Evolutionary conservation across 1,284 basidiomycete genomes (phyloP).

Genomic region (Melampsora larici-populina): DNA sequence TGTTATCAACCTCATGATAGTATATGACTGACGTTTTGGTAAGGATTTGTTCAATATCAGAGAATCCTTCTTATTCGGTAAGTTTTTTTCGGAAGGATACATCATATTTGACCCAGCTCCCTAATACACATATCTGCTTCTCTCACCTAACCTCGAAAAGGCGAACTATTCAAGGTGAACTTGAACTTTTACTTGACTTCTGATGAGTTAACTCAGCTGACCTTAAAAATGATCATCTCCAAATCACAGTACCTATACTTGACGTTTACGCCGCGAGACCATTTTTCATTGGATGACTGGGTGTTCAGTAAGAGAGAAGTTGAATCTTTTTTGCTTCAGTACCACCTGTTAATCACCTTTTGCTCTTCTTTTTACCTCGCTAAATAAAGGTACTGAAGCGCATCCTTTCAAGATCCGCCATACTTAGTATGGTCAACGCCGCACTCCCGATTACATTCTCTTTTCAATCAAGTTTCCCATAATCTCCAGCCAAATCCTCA

Average conservation of each 20-base stretch:
- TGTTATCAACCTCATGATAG: background rate
- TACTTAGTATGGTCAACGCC: background rate
- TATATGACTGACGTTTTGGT: background rate
- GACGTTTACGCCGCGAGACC: background rate
- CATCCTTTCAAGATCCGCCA: slow-evolving; percentile 4
- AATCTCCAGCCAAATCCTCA: too few species aligned
- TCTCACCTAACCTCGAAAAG: background rate
- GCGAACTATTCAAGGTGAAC: slow-evolving; percentile 1
- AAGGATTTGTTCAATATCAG: background rate
- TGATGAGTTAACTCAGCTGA: background rate
- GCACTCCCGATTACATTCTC: background rate
- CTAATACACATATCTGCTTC: background rate
- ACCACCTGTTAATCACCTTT: background rate
- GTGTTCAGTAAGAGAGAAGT: background rate
- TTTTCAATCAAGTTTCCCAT: background rate
- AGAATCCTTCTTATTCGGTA: slow-evolving; percentile 7
- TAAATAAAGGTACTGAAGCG: background rate
- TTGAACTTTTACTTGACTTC: background rate
- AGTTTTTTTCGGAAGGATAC: background rate
- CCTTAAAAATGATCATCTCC: background rate
- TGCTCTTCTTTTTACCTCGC: background rate
- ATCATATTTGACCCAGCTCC: background rate
- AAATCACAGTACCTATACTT: background rate
- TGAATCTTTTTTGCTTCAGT: background rate
- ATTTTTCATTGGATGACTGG: background rate